A percentile compares a stretch with the other conserved stretches of the same genome.
phyloP scores from a whole-genome alignment of 805 yeast genomes.

The Kazachstania bromeliacearum region DNA sequence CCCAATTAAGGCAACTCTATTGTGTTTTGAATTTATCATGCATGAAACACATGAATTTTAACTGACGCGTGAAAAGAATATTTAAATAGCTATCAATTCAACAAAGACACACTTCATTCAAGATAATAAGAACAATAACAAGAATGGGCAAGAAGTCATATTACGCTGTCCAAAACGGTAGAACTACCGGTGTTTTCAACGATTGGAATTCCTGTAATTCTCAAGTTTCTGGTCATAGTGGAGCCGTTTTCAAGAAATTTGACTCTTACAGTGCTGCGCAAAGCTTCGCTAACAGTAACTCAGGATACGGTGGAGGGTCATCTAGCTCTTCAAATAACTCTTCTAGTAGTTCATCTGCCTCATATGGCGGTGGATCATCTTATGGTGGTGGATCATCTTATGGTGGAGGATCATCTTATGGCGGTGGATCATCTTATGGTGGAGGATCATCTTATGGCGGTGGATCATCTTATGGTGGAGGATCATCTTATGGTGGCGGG shows the following conservation, averaged over 20 bases:
- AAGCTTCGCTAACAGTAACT: constrained; percentile 23
- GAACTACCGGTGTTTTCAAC: constrained; percentile 45
- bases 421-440: neutral
- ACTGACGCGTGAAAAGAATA: too few species aligned
- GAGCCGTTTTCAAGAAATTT: constrained; percentile 53
- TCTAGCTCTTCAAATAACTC: neutral
- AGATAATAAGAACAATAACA: neutral
- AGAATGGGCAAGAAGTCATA: constrained; percentile 22
- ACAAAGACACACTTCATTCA: neutral
- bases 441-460: neutral
- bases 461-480: neutral
- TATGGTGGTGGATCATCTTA: neutral
- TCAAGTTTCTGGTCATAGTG: constrained; percentile 46
- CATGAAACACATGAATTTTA: too few species aligned
- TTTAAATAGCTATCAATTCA: too few species aligned
- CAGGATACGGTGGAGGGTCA: constrained; percentile 3
- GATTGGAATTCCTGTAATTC: constrained; percentile 50
- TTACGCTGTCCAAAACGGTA: constrained; percentile 51
- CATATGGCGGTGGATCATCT: neutral
- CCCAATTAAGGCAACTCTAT: neutral
- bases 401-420: neutral
- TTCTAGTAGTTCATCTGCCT: neutral
- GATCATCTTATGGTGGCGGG: neutral
- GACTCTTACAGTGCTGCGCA: constrained; percentile 39
- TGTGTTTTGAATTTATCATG: too few species aligned